Percentiles rank a stretch among this genome's conserved stretches.
phyloP scores from a whole-genome alignment of 495 filamentous ascomycete genomes.

The Cercophora samala region DNA sequence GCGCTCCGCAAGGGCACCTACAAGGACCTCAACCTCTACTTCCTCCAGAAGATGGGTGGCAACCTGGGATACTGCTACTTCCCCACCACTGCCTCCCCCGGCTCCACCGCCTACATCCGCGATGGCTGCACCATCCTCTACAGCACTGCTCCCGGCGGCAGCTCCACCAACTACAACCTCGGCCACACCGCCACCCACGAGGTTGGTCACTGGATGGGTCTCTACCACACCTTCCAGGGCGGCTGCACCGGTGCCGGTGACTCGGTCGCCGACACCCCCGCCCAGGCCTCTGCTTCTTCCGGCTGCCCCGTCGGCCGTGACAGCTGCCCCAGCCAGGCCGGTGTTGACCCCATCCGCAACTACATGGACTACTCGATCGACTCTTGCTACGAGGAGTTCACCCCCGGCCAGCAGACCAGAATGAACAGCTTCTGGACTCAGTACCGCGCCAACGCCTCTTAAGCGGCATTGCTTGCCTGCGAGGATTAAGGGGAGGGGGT shows the following conservation, averaged over 20 bases:
- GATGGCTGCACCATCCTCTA: constrained; percentile 62
- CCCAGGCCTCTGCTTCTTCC: constrained; percentile 48
- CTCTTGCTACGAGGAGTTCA: constrained; percentile 49
- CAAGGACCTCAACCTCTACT: constrained; percentile 61
- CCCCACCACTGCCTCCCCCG: constrained; percentile 32
- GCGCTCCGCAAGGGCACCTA: constrained; percentile 60
- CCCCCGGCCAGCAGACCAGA: constrained; percentile 42
- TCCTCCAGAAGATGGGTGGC: constrained; percentile 50
- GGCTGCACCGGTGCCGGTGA: constrained; percentile 55
- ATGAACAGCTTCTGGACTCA: constrained; percentile 42
- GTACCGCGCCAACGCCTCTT: constrained; percentile 37
- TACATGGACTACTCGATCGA: constrained; percentile 65
- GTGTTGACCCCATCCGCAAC: constrained; percentile 59
- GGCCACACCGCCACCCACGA: constrained; percentile 63
- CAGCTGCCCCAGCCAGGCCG: constrained; percentile 47
- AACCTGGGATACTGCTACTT: constrained; percentile 59
- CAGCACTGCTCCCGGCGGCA: constrained; percentile 53
- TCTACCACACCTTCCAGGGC: constrained; percentile 66
- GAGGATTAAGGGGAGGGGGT: background rate
- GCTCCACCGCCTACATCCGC: constrained; percentile 40
- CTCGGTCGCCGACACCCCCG: constrained; percentile 56
- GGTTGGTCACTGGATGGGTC: constrained; percentile 63
- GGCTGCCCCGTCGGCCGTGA: constrained; percentile 58
- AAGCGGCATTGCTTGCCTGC: background rate
- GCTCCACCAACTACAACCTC: constrained; percentile 50